Evolutionary conservation across 352 stramenopile species (phyloP), one percentile per base, ranked within the genome.

Genomic region (Phytophthora palmivora): DNA sequence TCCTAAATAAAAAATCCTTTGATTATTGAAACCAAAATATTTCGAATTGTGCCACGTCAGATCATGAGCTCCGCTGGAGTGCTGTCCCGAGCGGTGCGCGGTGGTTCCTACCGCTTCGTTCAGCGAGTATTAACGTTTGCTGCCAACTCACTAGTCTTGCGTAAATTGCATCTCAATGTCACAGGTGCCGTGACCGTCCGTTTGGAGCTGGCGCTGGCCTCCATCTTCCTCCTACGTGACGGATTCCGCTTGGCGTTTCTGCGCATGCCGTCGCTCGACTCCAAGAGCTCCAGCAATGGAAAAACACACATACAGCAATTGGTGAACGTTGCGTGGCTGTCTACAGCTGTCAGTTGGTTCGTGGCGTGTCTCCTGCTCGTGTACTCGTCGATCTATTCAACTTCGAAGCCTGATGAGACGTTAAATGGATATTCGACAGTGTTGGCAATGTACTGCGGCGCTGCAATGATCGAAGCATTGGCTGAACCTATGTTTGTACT

Each of bases 181-280:
- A 88, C 90, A 0, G 90, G 90, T 28, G 78, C 82, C 47, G 86
- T 89, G 41, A 92, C 88, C 1, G 84, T 97, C 49, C 89, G 88
- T 7, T 75, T 97, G 32, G 92, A 98, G 62, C 73, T 98, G 30
- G 84, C 91, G 32, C 70, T 97, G 30, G 92, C 89, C 21, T 96
- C 88, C 36, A 87, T 91, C 55, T 95, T 98, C 54, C 78, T 97
- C n/a, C 63, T 98, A n/a, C 84, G 90, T 28, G 91, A 97, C 55
- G 89, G 86, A 45, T 94, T 97, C 53, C 88, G 91, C 2, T 63
- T 97, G 16, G 88, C 88, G 12, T 94, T 94, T 47, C 73, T 96
- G 28, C 87, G 89, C 16, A 85, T 92, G 73, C 77, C 82, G 19
- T 83, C 82, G 45, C 67, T 95, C 21, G 84, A 92, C 45, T 59